Percentiles rank a stretch among this genome's conserved stretches.
Evolutionary conservation across 345 rosid species (phyloP).

Genomic region (Hibiscus syriacus): DNA sequence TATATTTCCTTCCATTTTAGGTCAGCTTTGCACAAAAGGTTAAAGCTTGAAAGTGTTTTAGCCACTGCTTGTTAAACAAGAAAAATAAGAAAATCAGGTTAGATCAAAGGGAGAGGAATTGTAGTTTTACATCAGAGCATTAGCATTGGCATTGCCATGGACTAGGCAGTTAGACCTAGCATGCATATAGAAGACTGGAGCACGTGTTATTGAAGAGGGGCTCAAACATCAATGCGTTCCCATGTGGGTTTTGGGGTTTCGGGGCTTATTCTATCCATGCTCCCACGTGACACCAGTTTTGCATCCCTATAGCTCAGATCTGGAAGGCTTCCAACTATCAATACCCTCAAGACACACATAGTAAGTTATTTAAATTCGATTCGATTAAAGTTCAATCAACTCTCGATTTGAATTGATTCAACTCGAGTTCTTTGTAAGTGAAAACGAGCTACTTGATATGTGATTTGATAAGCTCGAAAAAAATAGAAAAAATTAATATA

Average conservation of each 20-base stretch:
- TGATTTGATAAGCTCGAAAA: too few species aligned
- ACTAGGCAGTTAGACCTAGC: background rate
- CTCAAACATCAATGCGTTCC: conserved; percentile 23
- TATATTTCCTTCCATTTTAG: background rate
- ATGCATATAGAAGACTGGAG: background rate
- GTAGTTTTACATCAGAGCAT: background rate
- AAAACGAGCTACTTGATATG: too few species aligned
- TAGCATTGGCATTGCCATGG: background rate
- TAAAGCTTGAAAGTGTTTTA: background rate
- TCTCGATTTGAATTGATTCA: too few species aligned
- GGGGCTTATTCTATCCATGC: conserved; percentile 13
- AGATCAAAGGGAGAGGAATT: background rate
- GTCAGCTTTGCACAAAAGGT: conserved; percentile 3
- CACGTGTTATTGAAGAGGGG: conserved; percentile 13
- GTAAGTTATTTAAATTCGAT: too few species aligned
- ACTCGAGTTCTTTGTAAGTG: too few species aligned
- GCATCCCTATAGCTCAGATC: background rate
- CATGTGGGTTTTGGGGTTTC: conserved; percentile 25
- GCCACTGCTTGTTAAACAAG: background rate
- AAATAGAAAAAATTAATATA: too few species aligned
- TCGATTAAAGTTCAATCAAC: too few species aligned
- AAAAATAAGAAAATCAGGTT: background rate
- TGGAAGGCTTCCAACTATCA: background rate
- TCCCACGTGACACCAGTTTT: conserved; percentile 22
- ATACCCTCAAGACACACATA: too few species aligned